Percentiles rank a stretch among this genome's conserved stretches.
These are phyloP conservation scores for Solanum gracilifrons DNA, from an alignment of 257 asterid species.

Conservation along the genomic window DNA sequence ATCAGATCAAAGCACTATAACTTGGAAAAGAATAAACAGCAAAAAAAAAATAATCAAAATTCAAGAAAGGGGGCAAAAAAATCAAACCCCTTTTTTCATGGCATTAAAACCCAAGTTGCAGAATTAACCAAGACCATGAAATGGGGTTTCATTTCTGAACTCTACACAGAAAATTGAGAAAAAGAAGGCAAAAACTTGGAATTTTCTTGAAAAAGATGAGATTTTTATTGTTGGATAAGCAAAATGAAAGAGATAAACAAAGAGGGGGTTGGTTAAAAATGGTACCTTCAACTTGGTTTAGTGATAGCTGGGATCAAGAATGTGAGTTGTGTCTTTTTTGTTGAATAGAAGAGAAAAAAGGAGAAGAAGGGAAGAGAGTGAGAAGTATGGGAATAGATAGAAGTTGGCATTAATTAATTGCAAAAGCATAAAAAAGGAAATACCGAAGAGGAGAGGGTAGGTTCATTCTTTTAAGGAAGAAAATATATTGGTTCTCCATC, in stretches of 20 bases:
- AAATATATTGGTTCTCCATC: no score
- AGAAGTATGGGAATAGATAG: neutral
- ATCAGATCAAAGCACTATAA: slow-evolving; percentile 25
- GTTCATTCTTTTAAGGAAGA: no score
- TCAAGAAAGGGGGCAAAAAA: neutral
- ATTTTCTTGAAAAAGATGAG: neutral
- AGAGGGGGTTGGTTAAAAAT: neutral
- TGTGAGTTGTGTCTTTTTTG: neutral
- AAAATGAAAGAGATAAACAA: neutral
- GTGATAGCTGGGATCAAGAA: neutral
- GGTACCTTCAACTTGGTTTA: neutral
- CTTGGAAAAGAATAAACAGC: neutral
- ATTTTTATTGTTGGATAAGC: neutral
- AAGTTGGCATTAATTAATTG: slow-evolving; percentile 47
- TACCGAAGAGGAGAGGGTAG: no score
- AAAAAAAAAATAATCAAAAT: neutral
- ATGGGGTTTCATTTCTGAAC: neutral
- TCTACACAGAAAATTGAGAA: neutral
- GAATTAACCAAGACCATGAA: neutral
- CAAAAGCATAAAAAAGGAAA: slow-evolving; percentile 44
- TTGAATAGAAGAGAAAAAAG: neutral
- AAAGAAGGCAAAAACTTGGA: neutral
- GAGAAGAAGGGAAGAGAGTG: slow-evolving; percentile 11
- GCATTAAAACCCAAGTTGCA: neutral
- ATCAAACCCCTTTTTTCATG: neutral